These are phyloP conservation scores for Wilcoxina mikolae DNA, from an alignment of 495 filamentous ascomycete species.

Conservation along the genomic window DNA sequence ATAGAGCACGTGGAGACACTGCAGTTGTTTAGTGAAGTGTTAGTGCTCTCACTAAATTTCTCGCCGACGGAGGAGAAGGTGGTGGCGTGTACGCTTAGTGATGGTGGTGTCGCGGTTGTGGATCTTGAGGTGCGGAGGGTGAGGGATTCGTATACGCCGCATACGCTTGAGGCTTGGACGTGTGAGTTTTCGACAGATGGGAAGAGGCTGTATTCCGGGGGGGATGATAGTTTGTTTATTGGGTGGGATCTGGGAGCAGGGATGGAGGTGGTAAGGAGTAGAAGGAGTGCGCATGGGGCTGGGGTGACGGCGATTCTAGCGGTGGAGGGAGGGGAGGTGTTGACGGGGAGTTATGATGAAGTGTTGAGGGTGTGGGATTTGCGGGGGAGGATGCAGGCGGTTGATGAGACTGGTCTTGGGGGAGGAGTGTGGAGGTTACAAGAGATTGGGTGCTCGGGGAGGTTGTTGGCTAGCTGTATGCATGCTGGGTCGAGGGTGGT, in stretches of 20 bases:
- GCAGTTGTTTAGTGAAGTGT: slow-evolving; percentile 30
- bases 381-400: slow-evolving; percentile 30
- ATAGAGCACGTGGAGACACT: not conserved
- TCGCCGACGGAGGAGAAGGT: slow-evolving; percentile 37
- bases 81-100: slow-evolving; percentile 55
- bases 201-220: slow-evolving; percentile 46
- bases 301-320: slow-evolving; percentile 80
- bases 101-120: slow-evolving; percentile 42
- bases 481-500: slow-evolving; percentile 67
- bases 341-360: slow-evolving; percentile 93
- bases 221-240: slow-evolving; percentile 43
- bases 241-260: slow-evolving; percentile 15
- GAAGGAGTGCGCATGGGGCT: slow-evolving; percentile 47
- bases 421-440: slow-evolving; percentile 89
- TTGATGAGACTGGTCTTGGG: slow-evolving; percentile 52
- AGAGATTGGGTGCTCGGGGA: slow-evolving; percentile 34
- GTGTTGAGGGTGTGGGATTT: slow-evolving; percentile 52
- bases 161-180: slow-evolving; percentile 53
- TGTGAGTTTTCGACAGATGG: slow-evolving; percentile 37
- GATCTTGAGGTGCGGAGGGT: slow-evolving; percentile 2
- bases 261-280: slow-evolving; percentile 30
- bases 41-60: slow-evolving; percentile 62
- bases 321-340: slow-evolving; percentile 35
- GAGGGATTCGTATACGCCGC: slow-evolving; percentile 19
- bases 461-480: slow-evolving; percentile 82